A percentile compares a stretch with the other conserved stretches of the same genome.
Conservation (phyloP, 108 stramenopile genomes). For the Cyclotella kingstonii region DNA sequence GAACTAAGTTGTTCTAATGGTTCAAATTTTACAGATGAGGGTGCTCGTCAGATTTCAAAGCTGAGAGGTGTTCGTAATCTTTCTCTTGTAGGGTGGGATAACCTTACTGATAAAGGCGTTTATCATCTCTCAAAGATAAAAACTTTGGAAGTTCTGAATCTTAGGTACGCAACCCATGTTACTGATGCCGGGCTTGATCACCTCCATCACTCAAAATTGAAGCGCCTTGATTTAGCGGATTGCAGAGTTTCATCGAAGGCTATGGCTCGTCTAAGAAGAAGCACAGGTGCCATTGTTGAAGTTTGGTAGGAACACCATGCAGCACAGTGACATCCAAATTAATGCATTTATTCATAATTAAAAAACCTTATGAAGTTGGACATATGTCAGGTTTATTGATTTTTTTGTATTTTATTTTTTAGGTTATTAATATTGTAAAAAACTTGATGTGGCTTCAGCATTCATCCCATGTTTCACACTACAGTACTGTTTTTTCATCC, state of each 20-base stretch:
- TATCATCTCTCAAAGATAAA: conserved; percentile 66
- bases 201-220: conserved; percentile 26
- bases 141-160: conserved; percentile 64
- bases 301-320: conserved; percentile 7
- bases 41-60: conserved; percentile 60
- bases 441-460: no score
- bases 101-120: conserved; percentile 65
- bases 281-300: conserved; percentile 16
- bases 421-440: no score
- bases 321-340: not conserved
- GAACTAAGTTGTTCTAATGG: conserved; percentile 66
- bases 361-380: no score
- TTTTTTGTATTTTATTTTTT: no score
- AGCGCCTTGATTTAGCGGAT: conserved; percentile 38
- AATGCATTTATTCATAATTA: no score
- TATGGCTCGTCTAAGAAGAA: conserved; percentile 21
- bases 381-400: no score
- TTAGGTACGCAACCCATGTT: conserved; percentile 47
- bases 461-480: no score
- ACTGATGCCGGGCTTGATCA: conserved; percentile 28
- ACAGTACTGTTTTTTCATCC: no score
- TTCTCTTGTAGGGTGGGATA: conserved; percentile 59
- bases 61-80: conserved; percentile 56
- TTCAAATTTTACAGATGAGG: conserved; percentile 72
- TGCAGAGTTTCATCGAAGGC: conserved; percentile 39